Percentiles rank a stretch among this genome's conserved stretches.
Conservation (phyloP, 2,329 filamentous ascomycete genomes). For the Purpureocillium lavendulum region DNA sequence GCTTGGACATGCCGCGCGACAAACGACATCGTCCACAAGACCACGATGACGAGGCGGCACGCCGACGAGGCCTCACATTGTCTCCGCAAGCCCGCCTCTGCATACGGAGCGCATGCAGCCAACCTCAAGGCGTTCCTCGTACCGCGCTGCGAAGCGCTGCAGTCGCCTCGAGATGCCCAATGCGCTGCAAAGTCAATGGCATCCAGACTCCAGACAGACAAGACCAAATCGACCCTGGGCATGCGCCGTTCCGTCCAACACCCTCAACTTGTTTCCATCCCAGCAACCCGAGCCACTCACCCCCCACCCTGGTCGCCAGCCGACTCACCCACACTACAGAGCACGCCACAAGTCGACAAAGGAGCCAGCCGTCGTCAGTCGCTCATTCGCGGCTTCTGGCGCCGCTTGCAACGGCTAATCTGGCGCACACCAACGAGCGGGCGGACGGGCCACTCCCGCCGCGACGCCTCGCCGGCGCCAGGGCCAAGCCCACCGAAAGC, state of each 20-base stretch:
- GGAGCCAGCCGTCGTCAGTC: no score
- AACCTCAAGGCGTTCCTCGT: no score
- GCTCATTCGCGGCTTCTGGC: background rate
- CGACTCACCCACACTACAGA: background rate
- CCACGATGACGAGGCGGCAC: no score
- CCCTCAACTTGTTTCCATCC: background rate
- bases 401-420: background rate
- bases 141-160: no score
- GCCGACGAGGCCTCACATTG: no score
- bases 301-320: background rate
- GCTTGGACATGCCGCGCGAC: slow-evolving; percentile 20
- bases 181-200: no score
- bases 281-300: background rate
- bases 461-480: background rate
- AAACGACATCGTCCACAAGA: slow-evolving; percentile 10
- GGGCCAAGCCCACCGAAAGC: background rate
- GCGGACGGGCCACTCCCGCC: background rate
- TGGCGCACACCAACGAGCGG: background rate
- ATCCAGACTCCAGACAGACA: no score
- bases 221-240: background rate
- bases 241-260: background rate
- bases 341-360: background rate
- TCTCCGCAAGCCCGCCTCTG: no score
- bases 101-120: no score
- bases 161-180: no score